These are phyloP conservation scores for Nigrospora sphaerica DNA, from an alignment of 2,329 filamentous ascomycete species.

Conservation along the genomic window DNA sequence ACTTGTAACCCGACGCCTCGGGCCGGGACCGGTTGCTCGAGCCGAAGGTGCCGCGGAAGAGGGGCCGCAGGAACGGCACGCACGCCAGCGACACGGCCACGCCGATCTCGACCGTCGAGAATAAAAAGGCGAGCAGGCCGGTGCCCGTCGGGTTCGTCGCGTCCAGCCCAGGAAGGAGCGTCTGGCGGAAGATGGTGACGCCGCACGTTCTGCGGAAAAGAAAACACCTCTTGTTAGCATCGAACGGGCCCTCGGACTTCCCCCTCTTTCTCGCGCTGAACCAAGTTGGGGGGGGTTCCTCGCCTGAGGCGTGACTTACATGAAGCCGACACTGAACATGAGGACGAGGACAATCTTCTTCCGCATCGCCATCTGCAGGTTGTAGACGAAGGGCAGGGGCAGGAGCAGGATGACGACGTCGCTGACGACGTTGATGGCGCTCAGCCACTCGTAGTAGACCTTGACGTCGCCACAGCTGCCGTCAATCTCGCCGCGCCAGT, in stretches of 20 bases:
- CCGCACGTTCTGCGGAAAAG: conserved; percentile 2
- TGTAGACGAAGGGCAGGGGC: conserved; percentile 23
- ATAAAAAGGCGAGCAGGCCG: conserved; percentile 1
- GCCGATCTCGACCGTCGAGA: conserved; percentile 4
- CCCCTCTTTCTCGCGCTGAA: no score
- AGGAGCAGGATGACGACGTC: conserved; percentile 22
- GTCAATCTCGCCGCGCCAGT: conserved; percentile 1
- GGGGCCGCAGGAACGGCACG: conserved; percentile 4
- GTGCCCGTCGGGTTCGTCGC: background rate
- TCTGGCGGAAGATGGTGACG: conserved; percentile 5
- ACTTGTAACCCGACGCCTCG: background rate
- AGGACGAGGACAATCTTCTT: conserved; percentile 4
- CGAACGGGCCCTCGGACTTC: no score
- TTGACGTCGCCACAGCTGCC: conserved; percentile 8
- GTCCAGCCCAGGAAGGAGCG: background rate
- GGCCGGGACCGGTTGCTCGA: background rate
- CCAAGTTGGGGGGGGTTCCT: background rate
- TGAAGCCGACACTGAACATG: conserved; percentile 6
- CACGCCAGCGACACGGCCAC: conserved; percentile 6
- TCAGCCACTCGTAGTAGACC: conserved; percentile 19
- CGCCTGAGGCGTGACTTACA: background rate
- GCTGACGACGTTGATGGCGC: conserved; percentile 23
- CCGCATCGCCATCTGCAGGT: conserved; percentile 12
- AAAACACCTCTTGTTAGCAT: background rate
- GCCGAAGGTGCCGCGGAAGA: conserved; percentile 2